Evolutionary conservation across 305 asterid species (phyloP).

Genomic region (Solanum hybrid): DNA sequence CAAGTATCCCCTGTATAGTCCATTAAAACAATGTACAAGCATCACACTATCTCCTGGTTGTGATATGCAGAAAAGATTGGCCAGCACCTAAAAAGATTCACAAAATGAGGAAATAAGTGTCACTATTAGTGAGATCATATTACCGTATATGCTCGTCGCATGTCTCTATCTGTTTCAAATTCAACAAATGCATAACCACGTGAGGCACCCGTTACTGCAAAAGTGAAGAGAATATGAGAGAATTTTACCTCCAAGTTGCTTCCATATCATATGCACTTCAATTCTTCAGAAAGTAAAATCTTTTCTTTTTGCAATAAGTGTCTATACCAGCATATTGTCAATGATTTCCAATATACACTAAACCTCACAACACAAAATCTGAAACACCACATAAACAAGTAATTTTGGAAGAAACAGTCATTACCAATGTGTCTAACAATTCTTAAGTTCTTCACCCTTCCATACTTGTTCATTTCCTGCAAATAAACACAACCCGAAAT

Average conservation of each 20-base stretch:
- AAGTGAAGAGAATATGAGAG: background rate
- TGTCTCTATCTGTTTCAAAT: slow-evolving; percentile 78
- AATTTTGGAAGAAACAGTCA: background rate
- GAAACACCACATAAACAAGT: background rate
- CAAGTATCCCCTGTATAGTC: background rate
- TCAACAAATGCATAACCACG: slow-evolving; percentile 91
- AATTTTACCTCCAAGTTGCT: background rate
- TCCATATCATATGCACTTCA: background rate
- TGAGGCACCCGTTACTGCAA: slow-evolving; percentile 89
- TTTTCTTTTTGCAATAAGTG: background rate
- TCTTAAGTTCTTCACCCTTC: slow-evolving; percentile 71
- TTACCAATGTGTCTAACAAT: slow-evolving; percentile 83
- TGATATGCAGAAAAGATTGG: background rate
- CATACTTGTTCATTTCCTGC: slow-evolving; percentile 76
- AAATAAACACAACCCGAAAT: background rate
- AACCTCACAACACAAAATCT: background rate
- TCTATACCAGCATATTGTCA: background rate
- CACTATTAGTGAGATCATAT: background rate
- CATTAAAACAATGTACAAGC: background rate
- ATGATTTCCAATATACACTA: background rate
- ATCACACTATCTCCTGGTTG: background rate
- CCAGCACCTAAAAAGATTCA: background rate
- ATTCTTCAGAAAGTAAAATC: background rate
- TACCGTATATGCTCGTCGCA: slow-evolving; percentile 84
- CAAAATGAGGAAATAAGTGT: background rate